Evolutionary conservation across 306 rosid species (phyloP), one percentile per base, ranked within the genome.

Genomic region (Acacia melanoxylon): DNA sequence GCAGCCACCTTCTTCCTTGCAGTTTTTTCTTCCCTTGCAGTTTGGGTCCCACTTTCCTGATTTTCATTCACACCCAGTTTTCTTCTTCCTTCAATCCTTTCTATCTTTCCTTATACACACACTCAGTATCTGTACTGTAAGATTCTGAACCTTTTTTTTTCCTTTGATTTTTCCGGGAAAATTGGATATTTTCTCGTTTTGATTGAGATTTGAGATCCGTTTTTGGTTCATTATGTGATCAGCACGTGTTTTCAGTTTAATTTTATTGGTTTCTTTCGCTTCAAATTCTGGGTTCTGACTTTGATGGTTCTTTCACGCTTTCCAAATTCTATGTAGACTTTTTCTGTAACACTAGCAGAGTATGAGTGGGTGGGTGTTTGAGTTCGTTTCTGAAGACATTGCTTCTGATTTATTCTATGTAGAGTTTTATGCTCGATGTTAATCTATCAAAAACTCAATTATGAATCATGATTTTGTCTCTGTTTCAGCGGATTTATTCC

Each of bases 401-500:
- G 65, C 48, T 74, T 51, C 48, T 49, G 15, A 13, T 72, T 51
- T 46, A 29, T 14, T 31, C 78, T 13, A 31, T 31, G 41, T 6
- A 37, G 8, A 37, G 41, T 37, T 37, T 2, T 24, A 6, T 48
- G 48, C 20, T 74, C 11, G 5, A n/a, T 0, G 15, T 68, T 40
- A 33, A 56, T 8, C 56, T 69, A 10, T 69, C 54, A 9, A 8
- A 35, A 12, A 15, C 44, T 35, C 48, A 19, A 5, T 37, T 37
- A 8, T 62, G 65, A 29, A 63, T 37, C 42, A 22, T 51, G 72
- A 51, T 35, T 35, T 76, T 70, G 62, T 42, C n/a, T 16, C 72
- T 15, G 72, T 75, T 79, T 75, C 27, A 52, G 72, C 25, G 45
- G 59, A 42, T 75, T 77, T 68, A 69, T 62, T 35, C 54, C 77